Percentiles rank a stretch among this genome's conserved stretches.
Conservation (phyloP, 2,329 filamentous ascomycete genomes). For the Amylocarpus encephaloides region DNA sequence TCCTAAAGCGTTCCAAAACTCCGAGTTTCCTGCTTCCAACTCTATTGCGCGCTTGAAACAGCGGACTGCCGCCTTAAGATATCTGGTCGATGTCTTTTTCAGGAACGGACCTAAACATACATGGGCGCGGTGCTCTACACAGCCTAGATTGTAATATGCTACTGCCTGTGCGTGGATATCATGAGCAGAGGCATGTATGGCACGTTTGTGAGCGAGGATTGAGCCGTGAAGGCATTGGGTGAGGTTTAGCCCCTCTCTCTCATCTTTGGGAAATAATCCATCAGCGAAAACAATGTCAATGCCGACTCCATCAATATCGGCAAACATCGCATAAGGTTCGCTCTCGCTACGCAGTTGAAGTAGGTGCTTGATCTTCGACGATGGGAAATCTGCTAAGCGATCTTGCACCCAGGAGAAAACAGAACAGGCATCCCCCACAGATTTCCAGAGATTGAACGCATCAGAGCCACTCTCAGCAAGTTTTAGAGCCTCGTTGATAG, state of each 20-base stretch:
- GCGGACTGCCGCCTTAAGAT: slow-evolving; percentile 73
- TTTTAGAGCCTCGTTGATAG: slow-evolving; percentile 59
- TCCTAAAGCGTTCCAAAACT: slow-evolving; percentile 96
- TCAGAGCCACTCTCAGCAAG: slow-evolving; percentile 56
- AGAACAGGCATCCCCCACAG: slow-evolving; percentile 79
- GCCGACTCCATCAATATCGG: slow-evolving; percentile 62
- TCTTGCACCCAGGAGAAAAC: slow-evolving; percentile 75
- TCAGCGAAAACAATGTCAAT: slow-evolving; percentile 33
- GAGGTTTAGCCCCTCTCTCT: slow-evolving; percentile 37
- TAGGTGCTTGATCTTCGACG: slow-evolving; percentile 49
- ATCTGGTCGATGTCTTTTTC: slow-evolving; percentile 55
- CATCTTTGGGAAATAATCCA: slow-evolving; percentile 28
- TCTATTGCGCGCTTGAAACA: slow-evolving; percentile 97
- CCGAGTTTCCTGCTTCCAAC: slow-evolving; percentile 84
- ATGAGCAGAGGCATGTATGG: slow-evolving; percentile 63
- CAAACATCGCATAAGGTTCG: slow-evolving; percentile 53
- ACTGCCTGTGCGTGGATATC: slow-evolving; percentile 87
- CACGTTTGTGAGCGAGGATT: slow-evolving; percentile 82
- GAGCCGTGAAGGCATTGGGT: slow-evolving; percentile 60
- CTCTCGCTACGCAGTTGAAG: slow-evolving; percentile 47
- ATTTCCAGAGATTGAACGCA: slow-evolving; percentile 94
- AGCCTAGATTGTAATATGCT: slow-evolving; percentile 95
- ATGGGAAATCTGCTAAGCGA: slow-evolving; percentile 57
- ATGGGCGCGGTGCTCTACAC: slow-evolving; percentile 83
- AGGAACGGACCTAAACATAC: slow-evolving; percentile 49